phyloP scores from a whole-genome alignment of 2,329 filamentous ascomycete genomes.

The Lachnellula hyalina region DNA sequence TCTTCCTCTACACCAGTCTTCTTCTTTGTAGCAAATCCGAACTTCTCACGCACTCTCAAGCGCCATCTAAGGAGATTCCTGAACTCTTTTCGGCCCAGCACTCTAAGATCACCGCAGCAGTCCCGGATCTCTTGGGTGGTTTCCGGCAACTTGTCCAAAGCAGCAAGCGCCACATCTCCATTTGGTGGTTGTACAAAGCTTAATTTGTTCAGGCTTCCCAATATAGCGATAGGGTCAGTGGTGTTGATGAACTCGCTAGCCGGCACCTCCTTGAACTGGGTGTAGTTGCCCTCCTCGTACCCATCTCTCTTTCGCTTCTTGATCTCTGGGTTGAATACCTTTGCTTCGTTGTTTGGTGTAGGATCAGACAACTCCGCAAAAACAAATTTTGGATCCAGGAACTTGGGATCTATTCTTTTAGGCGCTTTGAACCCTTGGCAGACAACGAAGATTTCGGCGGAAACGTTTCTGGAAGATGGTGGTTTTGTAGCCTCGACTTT shows the following conservation, averaged over 20 bases:
- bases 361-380: conserved; percentile 87
- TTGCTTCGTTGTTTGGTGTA: conserved; percentile 91
- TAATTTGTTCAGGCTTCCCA: conserved; percentile 79
- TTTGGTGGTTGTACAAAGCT: conserved; percentile 76
- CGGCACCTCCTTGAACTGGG: conserved; percentile 80
- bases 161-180: conserved; percentile 79
- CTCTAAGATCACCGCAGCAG: conserved; percentile 79
- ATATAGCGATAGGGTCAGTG: conserved; percentile 83
- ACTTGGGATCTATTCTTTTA: conserved; percentile 85
- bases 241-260: conserved; percentile 95
- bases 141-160: conserved; percentile 78
- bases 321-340: conserved; percentile 93
- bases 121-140: conserved; percentile 76
- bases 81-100: conserved; percentile 91
- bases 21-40: conserved; percentile 73
- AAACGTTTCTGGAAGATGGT: conserved; percentile 90
- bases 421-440: conserved; percentile 94
- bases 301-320: conserved; percentile 98
- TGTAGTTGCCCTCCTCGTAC: conserved; percentile 95
- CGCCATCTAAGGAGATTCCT: conserved; percentile 86
- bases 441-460: conserved; percentile 97
- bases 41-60: conserved; percentile 80
- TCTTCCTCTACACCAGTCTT: conserved; percentile 50
- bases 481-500: conserved; percentile 98
- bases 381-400: conserved; percentile 82